Evolutionary conservation across 176 grass and related monocot genomes (phyloP).

Genomic region (Zoysia pacifica): DNA sequence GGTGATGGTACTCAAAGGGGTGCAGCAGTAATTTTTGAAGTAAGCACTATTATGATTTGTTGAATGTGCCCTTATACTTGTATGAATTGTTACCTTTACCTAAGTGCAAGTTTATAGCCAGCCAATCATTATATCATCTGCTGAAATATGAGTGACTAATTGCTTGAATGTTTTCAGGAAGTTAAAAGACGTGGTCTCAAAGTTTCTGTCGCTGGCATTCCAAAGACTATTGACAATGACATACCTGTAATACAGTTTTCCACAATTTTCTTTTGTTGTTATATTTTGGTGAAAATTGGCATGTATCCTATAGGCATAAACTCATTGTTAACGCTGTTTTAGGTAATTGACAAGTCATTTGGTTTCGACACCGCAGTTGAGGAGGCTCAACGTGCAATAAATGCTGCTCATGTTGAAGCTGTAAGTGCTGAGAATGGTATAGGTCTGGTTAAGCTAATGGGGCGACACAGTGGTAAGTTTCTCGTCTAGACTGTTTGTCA

Average conservation of each 20-base stretch:
- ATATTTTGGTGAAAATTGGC: constrained; percentile 23
- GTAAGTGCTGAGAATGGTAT: constrained; percentile 97
- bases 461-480: constrained; percentile 86
- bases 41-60: constrained; percentile 34
- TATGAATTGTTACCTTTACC: not conserved
- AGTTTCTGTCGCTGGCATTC: constrained; percentile 86
- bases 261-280: not conserved
- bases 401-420: constrained; percentile 98
- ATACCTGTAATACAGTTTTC: constrained; percentile 62
- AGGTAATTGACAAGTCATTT: constrained; percentile 99
- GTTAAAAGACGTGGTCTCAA: constrained; percentile 73
- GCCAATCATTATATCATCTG: constrained; percentile 20
- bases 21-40: constrained; percentile 87
- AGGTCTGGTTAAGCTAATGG: constrained; percentile 96
- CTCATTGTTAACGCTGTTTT: constrained; percentile 19
- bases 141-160: constrained; percentile 18
- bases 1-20: constrained; percentile 96
- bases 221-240: constrained; percentile 98
- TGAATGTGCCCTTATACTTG: not conserved
- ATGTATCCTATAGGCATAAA: not conserved
- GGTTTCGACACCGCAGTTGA: constrained; percentile 97
- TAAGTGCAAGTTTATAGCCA: constrained; percentile 11
- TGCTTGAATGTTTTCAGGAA: constrained; percentile 60
- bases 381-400: constrained; percentile 95
- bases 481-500: not conserved